phyloP scores from a whole-genome alignment of 768 basidiomycete species.

The Termitomyces bulborhizus region DNA sequence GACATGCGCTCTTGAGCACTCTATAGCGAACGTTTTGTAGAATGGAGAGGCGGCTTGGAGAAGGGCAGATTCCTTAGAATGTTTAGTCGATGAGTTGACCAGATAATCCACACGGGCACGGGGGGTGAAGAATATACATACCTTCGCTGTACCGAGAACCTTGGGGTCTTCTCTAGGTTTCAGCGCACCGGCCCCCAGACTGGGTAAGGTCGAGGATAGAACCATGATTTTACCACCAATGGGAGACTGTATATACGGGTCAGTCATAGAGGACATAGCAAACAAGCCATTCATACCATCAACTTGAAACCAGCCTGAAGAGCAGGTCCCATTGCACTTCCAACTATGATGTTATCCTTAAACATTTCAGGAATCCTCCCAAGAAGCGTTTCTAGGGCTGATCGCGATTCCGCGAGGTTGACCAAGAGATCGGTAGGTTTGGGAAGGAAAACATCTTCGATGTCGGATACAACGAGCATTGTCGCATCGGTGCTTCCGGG shows the following conservation, averaged over 20 bases:
- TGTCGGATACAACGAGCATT: slow-evolving; percentile 97
- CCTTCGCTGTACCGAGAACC: slow-evolving; percentile 90
- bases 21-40: slow-evolving; percentile 99
- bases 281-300: slow-evolving; percentile 46
- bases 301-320: slow-evolving; percentile 95
- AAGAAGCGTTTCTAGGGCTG: slow-evolving; percentile 76
- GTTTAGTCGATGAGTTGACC: background rate
- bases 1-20: slow-evolving; percentile 94
- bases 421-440: slow-evolving; percentile 96
- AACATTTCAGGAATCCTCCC: slow-evolving; percentile 93
- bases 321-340: slow-evolving; percentile 92
- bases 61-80: slow-evolving; percentile 73
- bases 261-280: background rate
- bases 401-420: slow-evolving; percentile 81
- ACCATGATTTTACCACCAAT: slow-evolving; percentile 86
- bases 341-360: slow-evolving; percentile 89
- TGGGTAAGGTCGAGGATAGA: slow-evolving; percentile 81
- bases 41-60: slow-evolving; percentile 92
- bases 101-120: background rate
- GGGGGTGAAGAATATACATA: slow-evolving; percentile 24
- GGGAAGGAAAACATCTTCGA: slow-evolving; percentile 96
- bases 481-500: slow-evolving; percentile 70
- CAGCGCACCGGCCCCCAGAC: slow-evolving; percentile 81
- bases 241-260: slow-evolving; percentile 48
- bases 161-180: slow-evolving; percentile 98